Base-by-base conservation (phyloP, 108 stramenopile genomes). In the Cyclotella atomus region DNA sequence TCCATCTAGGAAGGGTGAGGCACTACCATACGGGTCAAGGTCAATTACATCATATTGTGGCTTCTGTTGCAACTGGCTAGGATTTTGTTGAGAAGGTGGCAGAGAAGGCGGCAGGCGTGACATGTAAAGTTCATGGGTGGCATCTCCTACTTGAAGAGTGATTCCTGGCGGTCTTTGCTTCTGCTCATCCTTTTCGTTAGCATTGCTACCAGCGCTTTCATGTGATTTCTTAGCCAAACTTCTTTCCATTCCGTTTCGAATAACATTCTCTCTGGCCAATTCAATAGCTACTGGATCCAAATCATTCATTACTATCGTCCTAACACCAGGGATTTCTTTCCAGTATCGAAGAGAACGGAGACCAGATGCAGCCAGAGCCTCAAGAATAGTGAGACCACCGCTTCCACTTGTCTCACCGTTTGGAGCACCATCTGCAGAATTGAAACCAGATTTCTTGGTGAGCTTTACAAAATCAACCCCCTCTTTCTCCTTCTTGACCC, bases 21-120 rank as follows among this genome's bases (percentile, higher is more conserved):
- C 95, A n/a, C 87, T 83, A 0, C 99, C 99, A 77, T 99, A 99
- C 16, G 99, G 99, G 82, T 99, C 99, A 23, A 99, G 78, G 71
- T 99, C 99, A 76, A 99, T 96, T 50, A 99, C 97, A 74, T 99
- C 97, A 59, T 83, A 83, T 65, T 87, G 86, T 21, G 83, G 81
- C 46, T 79, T 83, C 66, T 82, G 84, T 63, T 85, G 50, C 21
- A 52, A 64, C 50, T 81, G 70, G 30, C 65, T 59, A 20, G 65
- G 59, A 53, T 78, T 65, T 24, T 24, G 44, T 72, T 86, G 74
- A 23, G 53, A 30, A 55, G 83, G 52, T 29, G 83, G 68, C 0
- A 82, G 55, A 12, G n/a, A 36, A 12, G 81, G 88, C 12, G 88
- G 82, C 21, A 79, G 66, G 15, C 89, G 87, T 0, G 85, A 85